Evolutionary conservation across 2,329 filamentous ascomycete genomes (phyloP), one percentile per base, ranked within the genome.

Genomic region (Fusarium equiseti): DNA sequence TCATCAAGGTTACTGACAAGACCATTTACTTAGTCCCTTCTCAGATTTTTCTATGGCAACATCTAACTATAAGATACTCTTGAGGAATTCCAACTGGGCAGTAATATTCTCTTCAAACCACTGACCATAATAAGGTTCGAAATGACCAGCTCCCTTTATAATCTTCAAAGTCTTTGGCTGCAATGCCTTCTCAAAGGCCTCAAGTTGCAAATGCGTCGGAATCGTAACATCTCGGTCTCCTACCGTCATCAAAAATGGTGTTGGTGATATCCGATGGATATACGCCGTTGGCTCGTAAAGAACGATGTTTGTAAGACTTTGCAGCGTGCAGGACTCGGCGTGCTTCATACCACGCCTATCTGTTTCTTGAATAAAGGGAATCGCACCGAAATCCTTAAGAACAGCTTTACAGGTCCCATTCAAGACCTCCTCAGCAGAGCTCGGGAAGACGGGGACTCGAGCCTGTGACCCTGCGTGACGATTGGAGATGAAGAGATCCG

Each of bases 161-260:
- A 52, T 52, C 35, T 52, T 42, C 35, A 52, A 29, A 42, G 24
- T 52, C 32, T 52, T 52, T 52, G 50, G 50, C 8, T 52, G 32
- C 18, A 52, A 42, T 42, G 50, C 50, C 50, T 52, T 52, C 11
- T 52, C 35, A 42, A 20, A 52, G 11, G 50, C 50, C 16, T 52
- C 35, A 29, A 52, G 35, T 42, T 52, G 50, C 8, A 52, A 29
- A 52, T 52, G 35, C 35, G 50, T 52, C 32, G 35, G 50, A 11
- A 29, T 52, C 18, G 50, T 52, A 22, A 52, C 11, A 52, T 52
- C 50, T n/a, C 35, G 24, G 12, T 52, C 50, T 13, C 32, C 50
- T n/a, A 52, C 35, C 20, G 42, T 24, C 50, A 52, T 52, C 10
- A 52, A 8, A 24, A 52, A 15, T 42, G 50, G 50, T 11, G 50